Conservation (phyloP, 371 early-diverging fungal genomes). For the Circinella umbellata region DNA sequence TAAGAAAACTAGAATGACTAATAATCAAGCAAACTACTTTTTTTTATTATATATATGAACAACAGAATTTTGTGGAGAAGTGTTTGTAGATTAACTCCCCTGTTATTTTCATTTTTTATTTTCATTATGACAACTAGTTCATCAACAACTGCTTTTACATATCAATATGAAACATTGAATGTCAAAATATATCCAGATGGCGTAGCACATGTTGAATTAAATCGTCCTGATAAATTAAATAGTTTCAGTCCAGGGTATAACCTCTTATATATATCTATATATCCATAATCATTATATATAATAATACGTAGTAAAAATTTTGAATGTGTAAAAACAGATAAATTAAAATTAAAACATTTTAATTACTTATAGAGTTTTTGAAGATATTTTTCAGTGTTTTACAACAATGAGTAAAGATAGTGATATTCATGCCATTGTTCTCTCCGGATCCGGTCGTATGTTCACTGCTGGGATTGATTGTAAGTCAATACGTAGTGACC, state of each 20-base stretch:
- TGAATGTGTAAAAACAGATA: too few relatives aligned
- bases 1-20: too few relatives aligned
- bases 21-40: too few relatives aligned
- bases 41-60: too few relatives aligned
- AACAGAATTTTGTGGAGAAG: too few relatives aligned
- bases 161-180: constrained; percentile 63
- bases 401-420: constrained; percentile 57
- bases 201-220: constrained; percentile 83
- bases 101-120: too few relatives aligned
- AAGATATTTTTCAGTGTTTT: constrained; percentile 51
- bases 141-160: constrained; percentile 24
- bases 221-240: constrained; percentile 79
- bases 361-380: constrained; percentile 5
- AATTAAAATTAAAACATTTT: too few relatives aligned
- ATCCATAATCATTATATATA: constrained; percentile 8
- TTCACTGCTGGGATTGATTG: constrained; percentile 92
- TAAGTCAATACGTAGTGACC: too few relatives aligned
- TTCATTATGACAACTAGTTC: too few relatives aligned
- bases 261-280: too few relatives aligned
- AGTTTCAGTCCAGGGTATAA: constrained; percentile 65
- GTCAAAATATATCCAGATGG: constrained; percentile 60
- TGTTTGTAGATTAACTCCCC: too few relatives aligned
- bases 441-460: constrained; percentile 75
- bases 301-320: too few relatives aligned
- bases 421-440: constrained; percentile 71